Evolutionary conservation across 768 basidiomycete genomes (phyloP).

Genomic region (Tulasnella sp.): DNA sequence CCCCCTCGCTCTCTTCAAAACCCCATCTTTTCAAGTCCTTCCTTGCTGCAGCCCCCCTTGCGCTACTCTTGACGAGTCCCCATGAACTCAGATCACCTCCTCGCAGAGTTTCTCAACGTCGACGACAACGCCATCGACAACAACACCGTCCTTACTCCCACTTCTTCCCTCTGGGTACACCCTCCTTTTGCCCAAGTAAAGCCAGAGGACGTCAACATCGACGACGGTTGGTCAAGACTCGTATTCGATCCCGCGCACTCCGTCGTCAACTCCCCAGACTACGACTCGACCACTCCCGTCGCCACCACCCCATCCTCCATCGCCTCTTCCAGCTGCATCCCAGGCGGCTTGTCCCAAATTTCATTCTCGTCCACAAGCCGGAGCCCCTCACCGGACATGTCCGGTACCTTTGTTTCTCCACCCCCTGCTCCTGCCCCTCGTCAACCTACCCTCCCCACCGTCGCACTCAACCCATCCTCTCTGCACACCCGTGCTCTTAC

Average conservation of each 20-base stretch:
- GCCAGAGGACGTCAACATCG: background rate
- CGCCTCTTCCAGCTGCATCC: constrained; percentile 25
- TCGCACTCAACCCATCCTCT: constrained; percentile 13
- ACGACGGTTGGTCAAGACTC: background rate
- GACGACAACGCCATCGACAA: too few species aligned
- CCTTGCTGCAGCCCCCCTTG: too few species aligned
- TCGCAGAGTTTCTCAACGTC: constrained; percentile 1
- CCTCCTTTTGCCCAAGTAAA: background rate
- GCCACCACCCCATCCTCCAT: constrained; percentile 39
- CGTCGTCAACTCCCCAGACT: background rate
- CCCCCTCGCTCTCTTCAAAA: too few species aligned
- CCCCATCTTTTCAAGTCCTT: too few species aligned
- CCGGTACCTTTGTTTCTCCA: constrained; percentile 13
- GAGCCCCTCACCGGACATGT: constrained; percentile 6
- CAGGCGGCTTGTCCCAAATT: constrained; percentile 14
- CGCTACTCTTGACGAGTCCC: too few species aligned
- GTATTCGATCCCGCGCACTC: too few species aligned
- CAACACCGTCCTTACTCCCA: background rate
- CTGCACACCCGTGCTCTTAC: background rate
- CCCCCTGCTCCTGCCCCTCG: background rate
- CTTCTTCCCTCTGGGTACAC: background rate
- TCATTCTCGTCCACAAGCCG: constrained; percentile 1
- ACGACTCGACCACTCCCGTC: constrained; percentile 47
- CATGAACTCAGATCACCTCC: too few species aligned
- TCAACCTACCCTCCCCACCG: constrained; percentile 9